Evolutionary conservation across 176 grass and related monocot species (phyloP), one percentile per base, ranked within the genome.

Genomic region (Chloris gayana): DNA sequence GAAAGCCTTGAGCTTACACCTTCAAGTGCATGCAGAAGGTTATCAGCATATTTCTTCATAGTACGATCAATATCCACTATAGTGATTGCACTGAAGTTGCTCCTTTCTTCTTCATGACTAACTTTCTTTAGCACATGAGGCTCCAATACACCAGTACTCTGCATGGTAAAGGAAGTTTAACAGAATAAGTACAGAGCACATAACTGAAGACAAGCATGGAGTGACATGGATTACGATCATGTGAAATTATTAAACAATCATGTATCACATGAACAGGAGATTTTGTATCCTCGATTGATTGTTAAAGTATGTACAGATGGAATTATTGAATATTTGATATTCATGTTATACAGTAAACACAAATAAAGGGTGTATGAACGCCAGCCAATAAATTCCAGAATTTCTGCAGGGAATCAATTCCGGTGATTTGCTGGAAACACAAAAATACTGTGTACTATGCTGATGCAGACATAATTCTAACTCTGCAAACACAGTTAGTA

Each of bases 41-140:
- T 93, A 83, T 99, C 96, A 66, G 73, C 75, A 76, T 99, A 89
- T 75, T 93, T 99, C 79, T 99, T 99, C 63, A 99, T 91, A 3
- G 86, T 91, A 10, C 51, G 70, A 45, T 99, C 96, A 72, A 99
- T 95, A 64, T 93, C 96, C 81, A 67, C 75, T 49, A 95, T 78
- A 34, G 86, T 83, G 22, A 75, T 62, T 70, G 72, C 58, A 85
- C 72, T 78, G 62, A 75, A 85, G 75, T 88, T 70, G 46, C 47
- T 73, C 81, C 67, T 91, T 64, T 89, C 89, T 87, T 91, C 87
- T 60, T 89, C 77, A 49, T 87, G 86, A 46, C 74, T 91, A 68
- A 87, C 73, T 75, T 82, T 87, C 72, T 76, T 87, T 74, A 85
- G 87, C 54, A 87, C 77, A 82, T 67, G 86, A 73, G 84, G 78